Evolutionary conservation across 163 green algal species (phyloP).

Genomic region (Volvox carteri): DNA sequence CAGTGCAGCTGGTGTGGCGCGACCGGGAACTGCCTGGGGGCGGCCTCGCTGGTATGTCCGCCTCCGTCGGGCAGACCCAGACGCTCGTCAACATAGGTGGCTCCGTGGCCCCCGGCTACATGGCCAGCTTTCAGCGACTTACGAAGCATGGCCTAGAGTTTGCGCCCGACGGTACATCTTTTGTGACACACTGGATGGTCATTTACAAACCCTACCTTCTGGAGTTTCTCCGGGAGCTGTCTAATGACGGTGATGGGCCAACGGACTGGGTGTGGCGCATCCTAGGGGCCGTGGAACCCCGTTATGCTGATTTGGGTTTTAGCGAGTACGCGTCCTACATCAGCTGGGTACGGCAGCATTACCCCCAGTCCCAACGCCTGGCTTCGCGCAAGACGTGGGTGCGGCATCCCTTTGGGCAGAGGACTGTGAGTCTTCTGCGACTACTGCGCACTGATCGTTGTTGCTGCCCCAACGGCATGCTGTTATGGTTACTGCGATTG

Average conservation of each 20-base stretch:
- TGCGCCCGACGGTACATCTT: conserved; percentile 68
- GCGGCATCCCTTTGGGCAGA: conserved; percentile 53
- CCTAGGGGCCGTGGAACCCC: conserved; percentile 40
- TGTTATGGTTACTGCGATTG: conserved; percentile 16
- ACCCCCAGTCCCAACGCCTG: conserved; percentile 58
- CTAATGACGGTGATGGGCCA: background rate
- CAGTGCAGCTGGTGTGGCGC: conserved; percentile 51
- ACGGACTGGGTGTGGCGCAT: conserved; percentile 65
- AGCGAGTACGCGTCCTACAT: conserved; percentile 73
- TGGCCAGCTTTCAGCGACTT: conserved; percentile 29
- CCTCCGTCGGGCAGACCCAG: background rate
- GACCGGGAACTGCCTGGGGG: background rate
- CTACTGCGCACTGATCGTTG: conserved; percentile 21
- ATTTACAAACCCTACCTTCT: conserved; percentile 68
- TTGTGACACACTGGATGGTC: conserved; percentile 74
- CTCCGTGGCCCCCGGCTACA: conserved; percentile 31
- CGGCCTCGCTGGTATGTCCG: background rate
- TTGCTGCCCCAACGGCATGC: conserved; percentile 55
- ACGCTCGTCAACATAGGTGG: conserved; percentile 65
- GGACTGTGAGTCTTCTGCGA: conserved; percentile 42
- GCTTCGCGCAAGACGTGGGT: conserved; percentile 53
- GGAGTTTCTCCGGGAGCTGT: conserved; percentile 61
- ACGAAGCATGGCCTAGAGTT: conserved; percentile 36
- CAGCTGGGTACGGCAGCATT: conserved; percentile 65
- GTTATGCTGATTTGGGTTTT: conserved; percentile 59